These are phyloP conservation scores for Heliamphora pulchella DNA, from an alignment of 179 eudicot genomes.

Conservation along the genomic window DNA sequence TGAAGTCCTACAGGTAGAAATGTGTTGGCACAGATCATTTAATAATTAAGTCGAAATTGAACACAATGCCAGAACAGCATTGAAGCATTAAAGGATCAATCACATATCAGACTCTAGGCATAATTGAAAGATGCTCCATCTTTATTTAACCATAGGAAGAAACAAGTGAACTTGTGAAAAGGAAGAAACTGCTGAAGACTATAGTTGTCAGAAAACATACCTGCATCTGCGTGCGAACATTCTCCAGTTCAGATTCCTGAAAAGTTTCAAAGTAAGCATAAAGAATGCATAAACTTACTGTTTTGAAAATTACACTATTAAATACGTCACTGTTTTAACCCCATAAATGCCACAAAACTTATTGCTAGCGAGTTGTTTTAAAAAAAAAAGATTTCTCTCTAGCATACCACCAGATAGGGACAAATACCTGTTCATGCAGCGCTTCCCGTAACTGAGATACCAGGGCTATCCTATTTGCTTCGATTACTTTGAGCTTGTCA, in stretches of 20 bases:
- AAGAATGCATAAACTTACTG: background rate
- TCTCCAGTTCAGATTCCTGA: background rate
- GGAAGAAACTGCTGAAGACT: background rate
- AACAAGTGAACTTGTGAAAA: background rate
- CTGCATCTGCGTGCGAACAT: conserved; percentile 74
- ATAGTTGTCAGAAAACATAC: conserved; percentile 26
- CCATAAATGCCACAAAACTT: background rate
- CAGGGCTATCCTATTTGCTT: conserved; percentile 61
- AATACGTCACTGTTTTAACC: too few species aligned
- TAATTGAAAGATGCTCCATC: background rate
- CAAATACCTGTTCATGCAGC: conserved; percentile 65
- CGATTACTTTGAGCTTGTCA: conserved; percentile 64
- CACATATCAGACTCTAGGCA: background rate
- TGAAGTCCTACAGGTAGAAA: background rate
- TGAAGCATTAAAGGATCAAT: background rate
- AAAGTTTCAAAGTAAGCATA: conserved; percentile 5
- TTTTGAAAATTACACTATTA: background rate
- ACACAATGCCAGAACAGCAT: too few species aligned
- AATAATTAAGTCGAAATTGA: background rate
- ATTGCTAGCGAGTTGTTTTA: background rate
- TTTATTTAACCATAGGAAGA: background rate
- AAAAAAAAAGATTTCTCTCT: background rate
- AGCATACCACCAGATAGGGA: too few species aligned
- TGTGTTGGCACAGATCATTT: background rate
- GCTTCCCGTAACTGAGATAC: conserved; percentile 78